Evolutionary conservation across 305 asterid species (phyloP).

Genomic region (Plantago coronopus): DNA sequence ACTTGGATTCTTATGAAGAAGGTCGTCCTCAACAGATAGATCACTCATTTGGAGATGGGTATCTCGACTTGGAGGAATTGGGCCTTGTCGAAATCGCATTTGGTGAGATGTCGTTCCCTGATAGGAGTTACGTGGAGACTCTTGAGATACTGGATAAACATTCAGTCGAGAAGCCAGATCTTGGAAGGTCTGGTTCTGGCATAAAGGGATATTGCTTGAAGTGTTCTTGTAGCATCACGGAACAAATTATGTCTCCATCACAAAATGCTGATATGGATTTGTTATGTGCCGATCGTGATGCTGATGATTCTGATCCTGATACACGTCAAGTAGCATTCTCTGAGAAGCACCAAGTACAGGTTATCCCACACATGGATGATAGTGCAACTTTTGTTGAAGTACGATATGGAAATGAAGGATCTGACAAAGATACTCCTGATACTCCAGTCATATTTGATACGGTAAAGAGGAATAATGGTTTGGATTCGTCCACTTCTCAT

Average conservation of each 20-base stretch:
- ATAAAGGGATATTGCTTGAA: constrained; percentile 22
- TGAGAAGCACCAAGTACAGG: constrained; percentile 16
- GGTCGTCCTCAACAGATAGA: constrained; percentile 12
- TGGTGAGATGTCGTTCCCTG: constrained; percentile 44
- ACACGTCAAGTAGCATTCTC: constrained; percentile 1
- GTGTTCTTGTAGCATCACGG: constrained; percentile 30
- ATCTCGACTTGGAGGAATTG: constrained; percentile 14
- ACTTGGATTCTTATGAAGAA: constrained; percentile 19
- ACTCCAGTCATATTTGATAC: constrained; percentile 24
- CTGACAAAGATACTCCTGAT: constrained; percentile 21
- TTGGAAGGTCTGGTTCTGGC: constrained; percentile 16
- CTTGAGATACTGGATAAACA: constrained; percentile 27
- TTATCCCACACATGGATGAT: background rate
- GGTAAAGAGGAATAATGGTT: constrained; percentile 15
- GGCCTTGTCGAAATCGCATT: constrained; percentile 34
- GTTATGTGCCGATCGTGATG: background rate
- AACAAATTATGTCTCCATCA: constrained; percentile 18
- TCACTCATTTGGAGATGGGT: constrained; percentile 19
- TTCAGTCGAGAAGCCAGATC: constrained; percentile 21
- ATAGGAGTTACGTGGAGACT: constrained; percentile 40
- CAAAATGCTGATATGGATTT: constrained; percentile 9
- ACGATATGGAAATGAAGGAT: background rate
- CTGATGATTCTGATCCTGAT: constrained; percentile 1
- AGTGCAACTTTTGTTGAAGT: background rate
- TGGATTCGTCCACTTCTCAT: constrained; percentile 28